phyloP scores from a whole-genome alignment of 176 grass and related monocot genomes.

The Triticum urartu region DNA sequence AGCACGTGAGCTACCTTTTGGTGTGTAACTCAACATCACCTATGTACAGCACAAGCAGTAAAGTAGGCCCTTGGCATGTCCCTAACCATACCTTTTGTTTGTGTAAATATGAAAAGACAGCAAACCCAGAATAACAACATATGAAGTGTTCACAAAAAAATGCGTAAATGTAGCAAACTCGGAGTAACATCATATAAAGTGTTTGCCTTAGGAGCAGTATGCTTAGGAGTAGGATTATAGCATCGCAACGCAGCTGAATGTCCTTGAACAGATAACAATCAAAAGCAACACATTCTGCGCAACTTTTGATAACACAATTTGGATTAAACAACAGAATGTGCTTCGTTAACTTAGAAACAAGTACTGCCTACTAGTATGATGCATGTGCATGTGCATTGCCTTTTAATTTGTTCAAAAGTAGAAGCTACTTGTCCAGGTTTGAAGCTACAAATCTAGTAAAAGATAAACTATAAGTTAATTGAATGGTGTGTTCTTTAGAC shows the following conservation, averaged over 20 bases:
- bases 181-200: background rate
- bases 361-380: background rate
- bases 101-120: background rate
- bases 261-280: background rate
- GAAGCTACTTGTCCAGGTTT: background rate
- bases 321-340: background rate
- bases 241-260: background rate
- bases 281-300: background rate
- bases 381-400: background rate
- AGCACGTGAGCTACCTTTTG: slow-evolving; percentile 7
- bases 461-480: background rate
- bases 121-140: background rate
- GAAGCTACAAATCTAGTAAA: background rate
- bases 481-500: background rate
- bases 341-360: background rate
- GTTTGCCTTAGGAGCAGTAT: background rate
- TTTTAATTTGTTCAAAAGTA: background rate
- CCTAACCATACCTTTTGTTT: background rate
- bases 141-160: background rate
- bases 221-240: background rate
- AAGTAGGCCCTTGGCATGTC: background rate
- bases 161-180: no score
- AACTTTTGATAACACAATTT: background rate
- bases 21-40: background rate
- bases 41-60: background rate